A percentile compares a stretch with the other conserved stretches of the same genome.
Evolutionary conservation across 208 protist species (phyloP).

Genomic region (Wallacemonas sp.): DNA sequence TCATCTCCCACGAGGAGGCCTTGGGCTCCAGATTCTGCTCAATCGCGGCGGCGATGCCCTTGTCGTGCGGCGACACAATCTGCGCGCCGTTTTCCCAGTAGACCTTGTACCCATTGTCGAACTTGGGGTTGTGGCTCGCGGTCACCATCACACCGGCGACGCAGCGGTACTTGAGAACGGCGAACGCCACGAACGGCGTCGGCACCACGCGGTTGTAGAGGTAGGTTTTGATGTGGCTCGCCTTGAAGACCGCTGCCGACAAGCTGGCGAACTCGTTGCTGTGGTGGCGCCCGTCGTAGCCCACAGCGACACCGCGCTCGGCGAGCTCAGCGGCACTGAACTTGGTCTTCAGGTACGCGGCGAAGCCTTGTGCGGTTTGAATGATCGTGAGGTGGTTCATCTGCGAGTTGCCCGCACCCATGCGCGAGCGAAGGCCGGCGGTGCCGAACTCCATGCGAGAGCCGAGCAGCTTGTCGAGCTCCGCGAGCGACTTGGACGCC

Average conservation of each 20-base stretch:
- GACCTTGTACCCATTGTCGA: slow-evolving; percentile 99
- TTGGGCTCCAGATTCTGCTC: slow-evolving; percentile 84
- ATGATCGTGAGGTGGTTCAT: slow-evolving; percentile 98
- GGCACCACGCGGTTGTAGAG: slow-evolving; percentile 82
- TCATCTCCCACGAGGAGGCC: slow-evolving; percentile 54
- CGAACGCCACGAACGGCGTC: slow-evolving; percentile 94
- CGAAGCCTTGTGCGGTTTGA: slow-evolving; percentile 93
- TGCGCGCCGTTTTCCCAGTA: slow-evolving; percentile 96
- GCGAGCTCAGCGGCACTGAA: slow-evolving; percentile 37
- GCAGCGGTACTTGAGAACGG: slow-evolving; percentile 50
- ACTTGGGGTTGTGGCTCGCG: slow-evolving; percentile 99
- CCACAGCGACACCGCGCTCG: slow-evolving; percentile 85
- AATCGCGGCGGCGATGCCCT: slow-evolving; percentile 91
- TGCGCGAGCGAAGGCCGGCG: slow-evolving; percentile 92
- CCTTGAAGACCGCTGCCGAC: slow-evolving; percentile 88
- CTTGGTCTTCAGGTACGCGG: slow-evolving; percentile 51
- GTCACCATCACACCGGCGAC: slow-evolving; percentile 97
- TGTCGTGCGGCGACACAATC: slow-evolving; percentile 96
- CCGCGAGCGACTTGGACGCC: slow-evolving; percentile 24
- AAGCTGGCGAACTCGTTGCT: slow-evolving; percentile 89
- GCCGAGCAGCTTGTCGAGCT: slow-evolving; percentile 71
- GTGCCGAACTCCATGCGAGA: slow-evolving; percentile 95
- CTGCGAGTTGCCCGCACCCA: slow-evolving; percentile 92
- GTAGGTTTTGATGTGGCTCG: slow-evolving; percentile 77
- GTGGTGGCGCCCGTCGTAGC: slow-evolving; percentile 96